Conservation (phyloP, 805 yeast species). For the Wickerhamomyces sydowiorum region DNA sequence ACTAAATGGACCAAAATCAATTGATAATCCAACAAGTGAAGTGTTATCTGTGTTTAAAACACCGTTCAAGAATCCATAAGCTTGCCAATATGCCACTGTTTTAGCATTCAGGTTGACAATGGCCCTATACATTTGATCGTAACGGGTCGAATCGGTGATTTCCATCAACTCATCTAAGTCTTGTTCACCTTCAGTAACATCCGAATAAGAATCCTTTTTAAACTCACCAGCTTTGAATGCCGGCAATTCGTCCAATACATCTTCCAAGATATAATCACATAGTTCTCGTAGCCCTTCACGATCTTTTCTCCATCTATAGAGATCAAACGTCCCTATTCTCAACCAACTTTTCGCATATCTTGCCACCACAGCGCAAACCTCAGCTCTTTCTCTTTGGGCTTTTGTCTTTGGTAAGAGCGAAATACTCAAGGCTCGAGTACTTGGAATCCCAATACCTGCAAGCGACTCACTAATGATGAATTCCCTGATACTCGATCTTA, state of each 20-base stretch:
- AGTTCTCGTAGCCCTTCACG: conserved; percentile 53
- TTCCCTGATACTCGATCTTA: conserved; percentile 84
- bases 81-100: conserved; percentile 80
- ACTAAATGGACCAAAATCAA: conserved; percentile 95
- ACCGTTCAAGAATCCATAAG: conserved; percentile 90
- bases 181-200: conserved; percentile 16
- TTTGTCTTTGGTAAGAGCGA: conserved; percentile 66
- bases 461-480: conserved; percentile 80
- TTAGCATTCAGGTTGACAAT: conserved; percentile 69
- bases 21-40: conserved; percentile 77
- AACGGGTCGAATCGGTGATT: conserved; percentile 43
- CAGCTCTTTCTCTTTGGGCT: conserved; percentile 69
- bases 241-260: conserved; percentile 43
- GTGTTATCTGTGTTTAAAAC: conserved; percentile 94
- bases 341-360: conserved; percentile 86
- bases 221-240: conserved; percentile 18
- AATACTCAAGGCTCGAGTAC: conserved; percentile 77
- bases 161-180: conserved; percentile 9
- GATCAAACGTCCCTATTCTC: conserved; percentile 83
- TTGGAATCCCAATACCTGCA: conserved; percentile 75
- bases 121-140: conserved; percentile 68
- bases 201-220: conserved; percentile 15
- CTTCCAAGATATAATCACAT: conserved; percentile 66
- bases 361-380: conserved; percentile 79
- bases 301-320: conserved; percentile 70